Conservation (phyloP, 2,329 filamentous ascomycete species). For the Fusarium domesticum region DNA sequence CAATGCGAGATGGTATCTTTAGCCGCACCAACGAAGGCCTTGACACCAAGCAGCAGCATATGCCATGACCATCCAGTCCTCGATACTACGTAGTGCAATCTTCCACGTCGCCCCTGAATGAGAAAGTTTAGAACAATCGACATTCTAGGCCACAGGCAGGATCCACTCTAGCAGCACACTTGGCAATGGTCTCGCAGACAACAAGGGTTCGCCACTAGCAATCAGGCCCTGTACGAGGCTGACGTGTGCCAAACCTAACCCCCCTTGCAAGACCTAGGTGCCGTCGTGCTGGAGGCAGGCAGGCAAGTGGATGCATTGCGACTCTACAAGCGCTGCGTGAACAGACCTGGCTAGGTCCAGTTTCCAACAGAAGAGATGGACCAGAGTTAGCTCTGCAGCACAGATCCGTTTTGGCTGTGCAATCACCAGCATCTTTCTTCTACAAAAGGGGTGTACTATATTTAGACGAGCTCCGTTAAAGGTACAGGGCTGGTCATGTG, state of each 20-base stretch:
- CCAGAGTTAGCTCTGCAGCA: too few relatives aligned
- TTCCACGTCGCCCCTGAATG: neutral
- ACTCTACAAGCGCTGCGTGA: conserved; percentile 5
- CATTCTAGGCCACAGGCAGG: too few relatives aligned
- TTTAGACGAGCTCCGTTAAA: conserved; percentile 10
- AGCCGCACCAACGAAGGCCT: conserved; percentile 18
- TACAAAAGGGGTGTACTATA: conserved; percentile 9
- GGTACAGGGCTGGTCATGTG: conserved; percentile 13
- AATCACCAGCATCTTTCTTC: conserved; percentile 1
- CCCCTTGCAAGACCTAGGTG: conserved; percentile 13
- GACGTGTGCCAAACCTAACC: too few relatives aligned
- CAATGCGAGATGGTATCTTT: conserved; percentile 7
- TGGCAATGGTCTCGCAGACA: too few relatives aligned
- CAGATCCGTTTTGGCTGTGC: neutral
- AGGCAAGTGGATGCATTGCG: conserved; percentile 15
- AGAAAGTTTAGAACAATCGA: too few relatives aligned
- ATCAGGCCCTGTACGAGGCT: too few relatives aligned
- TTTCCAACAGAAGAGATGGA: too few relatives aligned
- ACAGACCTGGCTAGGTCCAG: too few relatives aligned
- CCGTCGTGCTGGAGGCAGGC: too few relatives aligned
- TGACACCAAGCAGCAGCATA: conserved; percentile 11
- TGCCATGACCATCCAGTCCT: neutral
- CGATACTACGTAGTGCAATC: neutral
- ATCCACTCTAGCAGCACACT: too few relatives aligned
- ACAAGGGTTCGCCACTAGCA: too few relatives aligned